Evolutionary conservation across 371 early-diverging fungal species (phyloP).

Genomic region (Mortierella sp.): DNA sequence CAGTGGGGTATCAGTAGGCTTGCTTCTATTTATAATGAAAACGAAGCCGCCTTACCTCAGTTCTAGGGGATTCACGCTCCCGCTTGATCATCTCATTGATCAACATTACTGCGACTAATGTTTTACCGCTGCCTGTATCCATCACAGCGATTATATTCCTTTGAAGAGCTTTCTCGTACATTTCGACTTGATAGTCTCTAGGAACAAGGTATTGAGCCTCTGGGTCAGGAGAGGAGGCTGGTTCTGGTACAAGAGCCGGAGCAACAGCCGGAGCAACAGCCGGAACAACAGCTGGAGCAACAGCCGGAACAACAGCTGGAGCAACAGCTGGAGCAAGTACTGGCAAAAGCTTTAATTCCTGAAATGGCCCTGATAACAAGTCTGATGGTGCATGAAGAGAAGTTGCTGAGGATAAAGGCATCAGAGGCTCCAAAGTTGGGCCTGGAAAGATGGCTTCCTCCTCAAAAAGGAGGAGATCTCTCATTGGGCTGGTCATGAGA

Average conservation of each 20-base stretch:
- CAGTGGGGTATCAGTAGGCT: not conserved
- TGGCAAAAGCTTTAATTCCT: not conserved
- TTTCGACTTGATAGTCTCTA: constrained; percentile 83
- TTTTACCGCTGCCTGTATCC: constrained; percentile 96
- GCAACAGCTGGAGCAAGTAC: not conserved
- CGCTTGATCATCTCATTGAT: constrained; percentile 74
- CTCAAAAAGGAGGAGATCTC: not conserved
- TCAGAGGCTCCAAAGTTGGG: not conserved
- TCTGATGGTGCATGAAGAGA: not conserved
- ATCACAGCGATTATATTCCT: constrained; percentile 89
- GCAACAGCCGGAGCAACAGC: not conserved
- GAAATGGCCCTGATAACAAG: not conserved
- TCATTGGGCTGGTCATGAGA: not conserved
- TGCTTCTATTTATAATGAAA: not conserved
- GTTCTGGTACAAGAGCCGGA: too few relatives aligned
- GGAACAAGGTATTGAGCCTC: constrained; percentile 59
- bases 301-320: not conserved
- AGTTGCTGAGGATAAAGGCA: not conserved
- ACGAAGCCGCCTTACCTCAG: constrained; percentile 48
- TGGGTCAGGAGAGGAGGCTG: not conserved
- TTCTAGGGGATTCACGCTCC: constrained; percentile 56
- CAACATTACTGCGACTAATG: constrained; percentile 88
- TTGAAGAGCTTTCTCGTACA: constrained; percentile 74
- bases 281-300: not conserved
- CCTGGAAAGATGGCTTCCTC: not conserved